Base-by-base conservation (phyloP, 2,329 filamentous ascomycete genomes). In the Rhinocladiella mackenziei region DNA sequence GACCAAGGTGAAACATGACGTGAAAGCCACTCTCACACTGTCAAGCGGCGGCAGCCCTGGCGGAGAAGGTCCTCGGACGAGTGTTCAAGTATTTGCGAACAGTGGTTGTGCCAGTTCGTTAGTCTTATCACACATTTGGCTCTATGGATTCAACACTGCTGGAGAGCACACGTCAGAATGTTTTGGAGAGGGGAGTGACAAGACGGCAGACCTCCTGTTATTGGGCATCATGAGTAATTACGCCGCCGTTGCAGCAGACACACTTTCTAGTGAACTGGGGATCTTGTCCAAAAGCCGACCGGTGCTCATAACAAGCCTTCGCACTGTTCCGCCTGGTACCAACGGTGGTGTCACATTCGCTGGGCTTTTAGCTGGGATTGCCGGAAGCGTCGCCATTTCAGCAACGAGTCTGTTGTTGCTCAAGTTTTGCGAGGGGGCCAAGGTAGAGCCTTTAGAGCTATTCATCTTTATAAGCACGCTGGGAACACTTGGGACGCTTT, bases 211-310 rank as follows among this genome's bases (percentile, higher is more conserved):
- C 57, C 62, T 84, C 4, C 69, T 83, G 3, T 69, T 83, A 8
- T 60, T 84, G 14, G 81, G 81, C 9, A 81, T 84, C 54, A 77
- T 85, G 54, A 79, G 80, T 30, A 91, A 95, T 68, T 98, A 98
- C 60, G 91, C 89, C 18, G 86, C 87, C 36, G 89, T 94, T 7
- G 81, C 88, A 14, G 87, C 91, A 37, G 92, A 98, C 64, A 98
- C 92, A 0, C 92, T 96, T 63, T 89, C 86, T 45, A 95, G 89
- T 8, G 92, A 98, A 69, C 80, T 98, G 14, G 92, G 92, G 10
- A 98, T 98, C 44, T 74, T 98, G 9, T 84, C 89, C 5, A 78
- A 75, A 47, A 76, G 76, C 17, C 71, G 78, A 32, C 92, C 92
- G 6, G 81, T 89, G 25, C 78, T 98, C 26, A 91, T 98, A 61